Percentiles rank a stretch among this genome's conserved stretches.
phyloP scores from a whole-genome alignment of 2,329 filamentous ascomycete species.

The Lachnellula arida region DNA sequence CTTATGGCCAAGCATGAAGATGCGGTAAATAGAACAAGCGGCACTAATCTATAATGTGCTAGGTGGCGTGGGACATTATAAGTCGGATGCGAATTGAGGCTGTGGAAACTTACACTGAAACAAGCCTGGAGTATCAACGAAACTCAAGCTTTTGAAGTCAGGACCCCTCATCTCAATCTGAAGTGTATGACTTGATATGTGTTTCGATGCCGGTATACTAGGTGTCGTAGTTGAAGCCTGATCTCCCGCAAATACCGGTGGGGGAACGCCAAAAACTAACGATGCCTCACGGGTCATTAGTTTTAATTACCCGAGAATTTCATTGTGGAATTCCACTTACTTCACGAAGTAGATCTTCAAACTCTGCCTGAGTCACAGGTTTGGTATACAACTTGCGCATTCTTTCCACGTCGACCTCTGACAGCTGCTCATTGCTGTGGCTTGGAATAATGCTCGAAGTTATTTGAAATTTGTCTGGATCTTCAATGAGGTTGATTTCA shows the following conservation, averaged over 20 bases:
- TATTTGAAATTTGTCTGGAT: constrained; percentile 2
- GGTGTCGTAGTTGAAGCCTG: background rate
- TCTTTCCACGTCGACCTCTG: background rate
- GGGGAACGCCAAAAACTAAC: background rate
- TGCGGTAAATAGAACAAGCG: too few species aligned
- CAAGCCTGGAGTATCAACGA: constrained; percentile 6
- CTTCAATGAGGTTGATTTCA: constrained; percentile 7
- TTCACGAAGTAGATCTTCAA: constrained; percentile 3
- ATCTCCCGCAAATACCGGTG: background rate
- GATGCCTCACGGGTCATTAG: background rate
- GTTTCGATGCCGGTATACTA: background rate
- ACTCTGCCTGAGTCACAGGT: constrained; percentile 1
- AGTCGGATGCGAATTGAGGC: too few species aligned
- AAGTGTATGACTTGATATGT: constrained; percentile 3
- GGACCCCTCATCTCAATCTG: constrained; percentile 7
- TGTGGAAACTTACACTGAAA: background rate
- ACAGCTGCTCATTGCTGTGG: background rate
- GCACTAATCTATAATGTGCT: too few species aligned
- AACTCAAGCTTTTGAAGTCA: constrained; percentile 3
- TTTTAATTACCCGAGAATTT: background rate
- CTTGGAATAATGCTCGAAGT: constrained; percentile 1
- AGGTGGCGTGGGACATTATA: too few species aligned
- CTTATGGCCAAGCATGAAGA: background rate
- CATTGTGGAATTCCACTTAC: background rate
- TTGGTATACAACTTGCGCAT: background rate